Percentiles rank a stretch among this genome's conserved stretches.
Conservation (phyloP, 2,329 filamentous ascomycete genomes). For the Fulvia fulva region DNA sequence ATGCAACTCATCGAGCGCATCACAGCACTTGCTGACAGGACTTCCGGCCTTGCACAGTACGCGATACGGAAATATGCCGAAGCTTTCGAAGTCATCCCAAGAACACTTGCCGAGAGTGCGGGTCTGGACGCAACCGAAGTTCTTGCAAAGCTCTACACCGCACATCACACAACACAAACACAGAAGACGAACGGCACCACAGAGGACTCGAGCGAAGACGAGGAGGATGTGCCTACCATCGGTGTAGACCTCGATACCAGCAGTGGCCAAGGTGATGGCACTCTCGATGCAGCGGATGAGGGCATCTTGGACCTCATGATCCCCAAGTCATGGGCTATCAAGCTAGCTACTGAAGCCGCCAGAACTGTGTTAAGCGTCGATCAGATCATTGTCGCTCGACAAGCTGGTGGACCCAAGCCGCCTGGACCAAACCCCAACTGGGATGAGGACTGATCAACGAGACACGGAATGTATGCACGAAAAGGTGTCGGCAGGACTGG, state of each 20-base stretch:
- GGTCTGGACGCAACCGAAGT: conserved; percentile 97
- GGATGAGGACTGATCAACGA: conserved; percentile 54
- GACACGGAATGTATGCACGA: background rate
- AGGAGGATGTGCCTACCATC: conserved; percentile 82
- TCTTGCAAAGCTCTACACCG: conserved; percentile 84
- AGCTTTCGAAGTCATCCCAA: conserved; percentile 94
- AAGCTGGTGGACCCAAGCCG: conserved; percentile 95
- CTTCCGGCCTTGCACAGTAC: conserved; percentile 87
- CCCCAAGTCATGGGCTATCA: conserved; percentile 94
- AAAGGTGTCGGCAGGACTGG: background rate
- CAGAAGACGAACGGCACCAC: conserved; percentile 20
- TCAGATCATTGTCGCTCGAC: conserved; percentile 97
- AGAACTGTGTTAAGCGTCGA: conserved; percentile 93
- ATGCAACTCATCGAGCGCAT: conserved; percentile 91
- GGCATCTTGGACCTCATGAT: conserved; percentile 90
- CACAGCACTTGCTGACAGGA: conserved; percentile 85
- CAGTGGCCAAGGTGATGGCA: conserved; percentile 77
- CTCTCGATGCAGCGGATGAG: conserved; percentile 77
- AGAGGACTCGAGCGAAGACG: conserved; percentile 38
- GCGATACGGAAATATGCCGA: conserved; percentile 97
- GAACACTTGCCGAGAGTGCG: conserved; percentile 89
- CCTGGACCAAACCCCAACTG: conserved; percentile 84
- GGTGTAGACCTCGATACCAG: conserved; percentile 93
- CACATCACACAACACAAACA: conserved; percentile 52
- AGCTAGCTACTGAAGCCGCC: conserved; percentile 90